Percentiles rank a stretch among this genome's conserved stretches.
These are phyloP conservation scores for Solanum hybrid DNA, from an alignment of 305 asterid species.

Conservation along the genomic window DNA sequence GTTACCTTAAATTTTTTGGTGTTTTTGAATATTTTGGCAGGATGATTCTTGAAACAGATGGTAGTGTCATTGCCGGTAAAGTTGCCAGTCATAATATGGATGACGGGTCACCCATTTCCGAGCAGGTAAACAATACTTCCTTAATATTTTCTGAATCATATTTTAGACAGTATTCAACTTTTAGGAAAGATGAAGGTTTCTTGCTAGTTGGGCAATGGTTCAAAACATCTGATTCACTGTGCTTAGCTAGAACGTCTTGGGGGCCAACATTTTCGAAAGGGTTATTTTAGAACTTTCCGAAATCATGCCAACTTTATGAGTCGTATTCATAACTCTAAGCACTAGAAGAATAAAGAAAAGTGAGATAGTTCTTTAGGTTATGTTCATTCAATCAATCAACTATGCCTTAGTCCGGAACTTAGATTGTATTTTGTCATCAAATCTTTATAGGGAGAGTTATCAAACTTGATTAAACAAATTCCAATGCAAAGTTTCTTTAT, in stretches of 20 bases:
- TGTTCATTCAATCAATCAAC: not conserved
- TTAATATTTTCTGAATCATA: not conserved
- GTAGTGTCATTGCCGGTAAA: conserved; percentile 45
- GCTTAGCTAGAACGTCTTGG: not conserved
- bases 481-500: not conserved
- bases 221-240: not conserved
- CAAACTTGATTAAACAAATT: not conserved
- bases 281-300: not conserved
- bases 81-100: conserved; percentile 54
- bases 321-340: not conserved
- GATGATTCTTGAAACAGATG: conserved; percentile 68
- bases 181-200: not conserved
- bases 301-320: not conserved
- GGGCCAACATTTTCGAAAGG: not conserved
- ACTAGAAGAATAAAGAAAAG: not conserved
- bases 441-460: not conserved
- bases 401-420: not conserved
- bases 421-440: not conserved
- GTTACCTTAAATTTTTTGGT: not conserved
- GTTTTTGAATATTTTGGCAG: conserved; percentile 18
- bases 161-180: not conserved
- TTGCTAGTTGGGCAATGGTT: not conserved
- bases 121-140: conserved; percentile 39
- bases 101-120: conserved; percentile 54
- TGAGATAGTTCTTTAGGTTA: not conserved